phyloP scores from a whole-genome alignment of 1,139 yeast genomes.

The Hyphopichia khmerensis region DNA sequence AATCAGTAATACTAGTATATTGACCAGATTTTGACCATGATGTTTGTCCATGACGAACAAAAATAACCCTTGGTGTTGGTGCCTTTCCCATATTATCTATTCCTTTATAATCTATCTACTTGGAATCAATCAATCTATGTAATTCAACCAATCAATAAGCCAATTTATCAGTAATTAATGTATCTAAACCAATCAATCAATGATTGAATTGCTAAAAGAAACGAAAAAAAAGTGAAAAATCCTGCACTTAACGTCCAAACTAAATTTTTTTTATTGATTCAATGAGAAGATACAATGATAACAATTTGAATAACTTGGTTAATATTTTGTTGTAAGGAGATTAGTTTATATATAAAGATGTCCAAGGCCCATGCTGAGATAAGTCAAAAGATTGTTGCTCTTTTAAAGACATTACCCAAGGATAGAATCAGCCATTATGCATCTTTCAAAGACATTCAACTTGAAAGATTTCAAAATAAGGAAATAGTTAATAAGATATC shows the following conservation, averaged over 20 bases:
- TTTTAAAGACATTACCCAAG: constrained; percentile 53
- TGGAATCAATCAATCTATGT: too few species aligned
- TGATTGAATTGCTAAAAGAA: too few species aligned
- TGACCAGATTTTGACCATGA: constrained; percentile 95
- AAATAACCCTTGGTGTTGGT: constrained; percentile 71
- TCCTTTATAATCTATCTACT: too few species aligned
- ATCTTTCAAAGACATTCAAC: constrained; percentile 65
- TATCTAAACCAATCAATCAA: too few species aligned
- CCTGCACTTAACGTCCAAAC: too few species aligned
- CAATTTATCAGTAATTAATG: too few species aligned
- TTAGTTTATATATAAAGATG: not conserved
- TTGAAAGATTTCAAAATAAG: constrained; percentile 45
- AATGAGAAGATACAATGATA: too few species aligned
- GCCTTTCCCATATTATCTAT: constrained; percentile 13
- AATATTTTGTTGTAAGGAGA: too few species aligned
- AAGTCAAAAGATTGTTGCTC: constrained; percentile 35
- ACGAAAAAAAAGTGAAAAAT: too few species aligned
- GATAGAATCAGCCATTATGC: constrained; percentile 67
- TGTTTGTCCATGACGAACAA: constrained; percentile 88
- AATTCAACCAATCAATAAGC: too few species aligned
- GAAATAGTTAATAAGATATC: constrained; percentile 23
- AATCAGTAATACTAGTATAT: constrained; percentile 82
- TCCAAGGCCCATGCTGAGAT: constrained; percentile 22
- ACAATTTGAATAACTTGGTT: too few species aligned
- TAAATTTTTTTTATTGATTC: too few species aligned